phyloP scores from a whole-genome alignment of 2,329 filamentous ascomycete species.

The Fusarium sp. region DNA sequence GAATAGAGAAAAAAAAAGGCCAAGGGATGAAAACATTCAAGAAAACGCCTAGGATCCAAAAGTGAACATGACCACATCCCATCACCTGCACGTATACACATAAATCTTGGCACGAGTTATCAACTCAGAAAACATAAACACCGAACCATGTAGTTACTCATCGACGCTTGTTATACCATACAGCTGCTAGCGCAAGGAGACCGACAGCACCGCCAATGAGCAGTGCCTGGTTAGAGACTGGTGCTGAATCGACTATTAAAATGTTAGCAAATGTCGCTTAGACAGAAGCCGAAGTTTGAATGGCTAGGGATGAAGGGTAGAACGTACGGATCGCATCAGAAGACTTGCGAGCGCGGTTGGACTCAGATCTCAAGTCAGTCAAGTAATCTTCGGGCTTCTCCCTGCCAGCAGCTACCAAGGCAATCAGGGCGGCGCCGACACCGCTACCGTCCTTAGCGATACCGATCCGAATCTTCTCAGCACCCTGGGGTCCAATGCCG shows the following conservation, averaged over 20 bases:
- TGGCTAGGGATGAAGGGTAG: constrained; percentile 1
- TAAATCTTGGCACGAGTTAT: constrained; percentile 9
- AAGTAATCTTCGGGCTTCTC: constrained; percentile 60
- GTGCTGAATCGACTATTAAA: constrained; percentile 43
- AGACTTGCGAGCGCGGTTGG: constrained; percentile 46
- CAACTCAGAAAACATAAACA: constrained; percentile 3
- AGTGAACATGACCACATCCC: constrained; percentile 21
- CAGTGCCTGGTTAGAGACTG: constrained; percentile 43
- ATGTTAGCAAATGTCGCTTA: constrained; percentile 32
- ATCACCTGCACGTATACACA: constrained; percentile 25
- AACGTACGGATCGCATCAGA: constrained; percentile 46
- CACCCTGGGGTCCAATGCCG: constrained; percentile 78
- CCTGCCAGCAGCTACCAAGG: constrained; percentile 80
- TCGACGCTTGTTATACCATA: constrained; percentile 48
- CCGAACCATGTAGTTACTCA: constrained; percentile 9
- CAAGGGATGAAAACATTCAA: neutral
- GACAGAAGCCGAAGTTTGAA: neutral
- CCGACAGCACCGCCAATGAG: constrained; percentile 48
- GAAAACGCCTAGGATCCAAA: constrained; percentile 26
- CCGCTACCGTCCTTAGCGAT: constrained; percentile 95
- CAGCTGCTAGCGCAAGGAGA: constrained; percentile 48
- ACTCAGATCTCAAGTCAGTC: constrained; percentile 51
- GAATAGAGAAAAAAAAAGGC: neutral
- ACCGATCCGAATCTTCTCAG: constrained; percentile 88
- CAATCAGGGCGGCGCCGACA: constrained; percentile 87